These are phyloP conservation scores for Torulaspora microellipsoides DNA, from an alignment of 805 yeast species.

Conservation along the genomic window DNA sequence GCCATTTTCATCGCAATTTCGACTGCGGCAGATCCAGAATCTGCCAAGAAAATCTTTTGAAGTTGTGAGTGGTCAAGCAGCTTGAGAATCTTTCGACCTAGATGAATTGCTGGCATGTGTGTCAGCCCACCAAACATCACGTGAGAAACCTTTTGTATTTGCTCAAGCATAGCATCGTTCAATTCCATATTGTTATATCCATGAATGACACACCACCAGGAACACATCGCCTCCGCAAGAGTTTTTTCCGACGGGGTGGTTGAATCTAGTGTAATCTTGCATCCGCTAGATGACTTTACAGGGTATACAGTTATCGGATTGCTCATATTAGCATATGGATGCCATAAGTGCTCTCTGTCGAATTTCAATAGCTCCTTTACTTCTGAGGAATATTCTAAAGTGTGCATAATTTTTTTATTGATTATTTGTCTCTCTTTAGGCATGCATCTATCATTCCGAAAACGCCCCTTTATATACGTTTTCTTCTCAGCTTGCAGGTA, in stretches of 20 bases:
- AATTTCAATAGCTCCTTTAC: constrained; percentile 13
- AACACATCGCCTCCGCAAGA: constrained; percentile 32
- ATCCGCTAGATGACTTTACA: constrained; percentile 25
- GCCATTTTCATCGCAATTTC: constrained; percentile 40
- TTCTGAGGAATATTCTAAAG: constrained; percentile 1
- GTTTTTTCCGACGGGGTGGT: constrained; percentile 10
- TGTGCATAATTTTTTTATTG: not conserved
- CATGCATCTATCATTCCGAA: not conserved
- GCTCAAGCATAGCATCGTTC: constrained; percentile 33
- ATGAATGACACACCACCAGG: constrained; percentile 35
- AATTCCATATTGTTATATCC: constrained; percentile 29
- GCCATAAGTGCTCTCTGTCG: constrained; percentile 32
- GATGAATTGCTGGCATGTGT: constrained; percentile 31
- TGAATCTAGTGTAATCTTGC: constrained; percentile 17
- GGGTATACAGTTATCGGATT: constrained; percentile 26
- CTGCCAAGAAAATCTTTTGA: constrained; percentile 24
- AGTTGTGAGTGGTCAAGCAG: constrained; percentile 29
- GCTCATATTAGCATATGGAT: constrained; percentile 31
- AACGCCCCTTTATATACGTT: not conserved
- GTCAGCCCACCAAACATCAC: constrained; percentile 32
- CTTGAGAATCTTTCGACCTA: constrained; percentile 31
- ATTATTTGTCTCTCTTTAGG: not conserved
- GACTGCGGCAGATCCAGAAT: constrained; percentile 35
- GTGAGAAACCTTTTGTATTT: constrained; percentile 31
- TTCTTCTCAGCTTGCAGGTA: too few species aligned